Base-by-base conservation (phyloP, 108 stramenopile genomes). In the Chaetoceros tenuissimus region DNA sequence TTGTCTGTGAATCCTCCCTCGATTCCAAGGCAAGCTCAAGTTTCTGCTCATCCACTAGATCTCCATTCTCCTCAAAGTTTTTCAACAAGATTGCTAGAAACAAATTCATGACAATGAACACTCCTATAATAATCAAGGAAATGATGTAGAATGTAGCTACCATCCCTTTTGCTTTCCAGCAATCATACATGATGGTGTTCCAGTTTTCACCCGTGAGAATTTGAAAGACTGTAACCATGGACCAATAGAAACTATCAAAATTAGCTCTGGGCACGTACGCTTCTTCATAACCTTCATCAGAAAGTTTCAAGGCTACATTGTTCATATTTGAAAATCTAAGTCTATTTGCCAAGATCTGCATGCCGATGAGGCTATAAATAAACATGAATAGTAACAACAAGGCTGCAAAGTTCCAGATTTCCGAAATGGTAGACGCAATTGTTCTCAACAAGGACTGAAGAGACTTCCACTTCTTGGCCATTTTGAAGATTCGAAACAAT, bases 401-500 rank as follows among this genome's bases (percentile, higher is more conserved):
- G 30, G 80, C 47, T 3, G 54, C 77, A 54, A 82, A 82, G 63
- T 77, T 77, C n/a, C 68, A 61, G 3, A 89, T 58, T 30, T 85
- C 83, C 20, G 68, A 53, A 26, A 82, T 62, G 1, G 83, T 80
- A 34, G 58, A 57, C 27, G 40, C 27, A 16, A 89, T 65, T 10
- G 79, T 80, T 23, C 48, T 23, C 44, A 89, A 74, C 31, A 89
- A 67, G 27, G 47, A 51, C 29, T 77, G 80, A 52, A 89, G 52
- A 18, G 67, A 64, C 51, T 80, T 64, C 81, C 83, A 89, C 51
- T 63, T 34, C 31, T 61, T 73, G 3, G 80, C 73, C 51, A 90
- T 75, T 66, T 90, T 90, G 59, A 90, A 78, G 25, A 85, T 51
- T 3, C 85, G 69, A 45, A 90, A 73, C 45, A 90, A 68, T 26